These are phyloP conservation scores for Scytalidium sp. DNA, from an alignment of 2,329 filamentous ascomycete species.

Conservation along the genomic window DNA sequence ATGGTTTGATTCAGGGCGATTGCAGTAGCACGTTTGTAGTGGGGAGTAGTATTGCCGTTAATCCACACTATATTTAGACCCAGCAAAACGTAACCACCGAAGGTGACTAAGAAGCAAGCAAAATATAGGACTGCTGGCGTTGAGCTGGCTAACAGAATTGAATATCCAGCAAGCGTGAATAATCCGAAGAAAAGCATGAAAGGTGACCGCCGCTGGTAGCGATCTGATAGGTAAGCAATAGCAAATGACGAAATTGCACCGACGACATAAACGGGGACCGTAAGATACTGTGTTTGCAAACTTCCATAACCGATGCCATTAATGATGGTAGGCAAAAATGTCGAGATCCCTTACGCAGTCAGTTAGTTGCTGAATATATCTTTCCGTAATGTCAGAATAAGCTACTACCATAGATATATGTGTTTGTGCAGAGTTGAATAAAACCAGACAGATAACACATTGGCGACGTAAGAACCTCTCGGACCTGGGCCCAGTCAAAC, in stretches of 20 bases:
- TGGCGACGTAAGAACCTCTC: conserved; percentile 33
- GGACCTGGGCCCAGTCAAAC: conserved; percentile 49
- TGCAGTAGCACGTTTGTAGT: conserved; percentile 43
- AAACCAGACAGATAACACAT: conserved; percentile 20
- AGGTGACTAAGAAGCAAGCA: conserved; percentile 44
- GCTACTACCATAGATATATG: conserved; percentile 16
- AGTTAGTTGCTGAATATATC: too few relatives aligned
- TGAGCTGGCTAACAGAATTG: conserved; percentile 1
- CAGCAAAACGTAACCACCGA: conserved; percentile 44
- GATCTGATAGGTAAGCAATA: conserved; percentile 45
- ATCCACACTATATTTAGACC: conserved; percentile 47
- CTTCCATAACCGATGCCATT: conserved; percentile 47
- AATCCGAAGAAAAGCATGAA: conserved; percentile 6
- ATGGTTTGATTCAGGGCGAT: conserved; percentile 44
- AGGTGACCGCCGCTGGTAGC: conserved; percentile 12
- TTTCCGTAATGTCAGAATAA: conserved; percentile 30
- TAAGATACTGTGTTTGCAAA: conserved; percentile 51
- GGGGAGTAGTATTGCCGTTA: conserved; percentile 41
- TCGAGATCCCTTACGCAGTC: conserved; percentile 60
- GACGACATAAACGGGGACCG: conserved; percentile 53
- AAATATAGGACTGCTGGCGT: conserved; percentile 37
- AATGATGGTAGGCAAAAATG: conserved; percentile 55
- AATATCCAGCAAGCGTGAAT: conserved; percentile 7
- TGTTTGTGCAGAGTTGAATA: conserved; percentile 51
- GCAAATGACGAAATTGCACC: conserved; percentile 43